Conservation (phyloP, 2,329 filamentous ascomycete genomes). For the Claviceps capensis region DNA sequence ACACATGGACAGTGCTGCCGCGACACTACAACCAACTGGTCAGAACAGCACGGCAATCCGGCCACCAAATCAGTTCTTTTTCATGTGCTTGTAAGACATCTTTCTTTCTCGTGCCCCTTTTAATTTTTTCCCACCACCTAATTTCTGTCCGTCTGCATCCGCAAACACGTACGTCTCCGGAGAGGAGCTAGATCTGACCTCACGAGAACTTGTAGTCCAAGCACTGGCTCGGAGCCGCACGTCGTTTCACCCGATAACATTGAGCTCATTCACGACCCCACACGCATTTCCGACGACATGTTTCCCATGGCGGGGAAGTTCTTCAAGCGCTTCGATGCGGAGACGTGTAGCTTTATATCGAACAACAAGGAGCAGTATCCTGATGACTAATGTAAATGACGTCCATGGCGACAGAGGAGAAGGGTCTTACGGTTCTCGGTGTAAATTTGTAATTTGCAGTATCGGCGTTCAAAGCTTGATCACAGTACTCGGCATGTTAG, state of each 20-base stretch:
- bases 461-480: neutral
- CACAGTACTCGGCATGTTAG: neutral
- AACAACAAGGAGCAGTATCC: constrained; percentile 73
- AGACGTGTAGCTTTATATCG: constrained; percentile 59
- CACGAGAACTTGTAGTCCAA: constrained; percentile 13
- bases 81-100: constrained; percentile 61
- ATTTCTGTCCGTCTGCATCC: neutral
- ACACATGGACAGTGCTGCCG: constrained; percentile 14
- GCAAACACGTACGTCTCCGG: neutral
- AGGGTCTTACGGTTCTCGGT: neutral
- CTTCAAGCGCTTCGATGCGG: constrained; percentile 73
- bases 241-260: constrained; percentile 61
- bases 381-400: constrained; percentile 45
- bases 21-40: constrained; percentile 13
- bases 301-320: constrained; percentile 64
- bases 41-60: constrained; percentile 8
- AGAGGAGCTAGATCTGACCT: neutral
- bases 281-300: constrained; percentile 40
- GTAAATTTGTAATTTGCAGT: neutral
- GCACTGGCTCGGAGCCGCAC: constrained; percentile 19
- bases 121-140: neutral
- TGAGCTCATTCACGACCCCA: constrained; percentile 37
- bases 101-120: neutral
- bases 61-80: constrained; percentile 45
- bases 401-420: neutral